These are phyloP conservation scores for Canariomyces notabilis DNA, from an alignment of 2,329 filamentous ascomycete species.

Conservation along the genomic window DNA sequence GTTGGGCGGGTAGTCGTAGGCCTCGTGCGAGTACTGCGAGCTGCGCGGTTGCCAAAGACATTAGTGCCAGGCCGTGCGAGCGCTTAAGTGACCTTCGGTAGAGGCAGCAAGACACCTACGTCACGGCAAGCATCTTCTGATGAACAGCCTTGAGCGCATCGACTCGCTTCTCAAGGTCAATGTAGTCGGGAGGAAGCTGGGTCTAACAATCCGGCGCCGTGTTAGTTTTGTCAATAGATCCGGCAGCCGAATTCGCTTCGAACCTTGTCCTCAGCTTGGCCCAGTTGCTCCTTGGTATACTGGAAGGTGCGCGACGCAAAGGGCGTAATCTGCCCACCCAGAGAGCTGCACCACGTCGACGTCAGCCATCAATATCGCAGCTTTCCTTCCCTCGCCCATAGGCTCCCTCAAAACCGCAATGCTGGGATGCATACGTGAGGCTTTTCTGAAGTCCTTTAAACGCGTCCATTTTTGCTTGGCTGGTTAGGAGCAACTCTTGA, in stretches of 20 bases:
- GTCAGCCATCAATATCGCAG: constrained; percentile 18
- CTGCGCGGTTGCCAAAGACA: constrained; percentile 46
- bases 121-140: constrained; percentile 94
- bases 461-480: constrained; percentile 48
- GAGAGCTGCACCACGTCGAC: constrained; percentile 38
- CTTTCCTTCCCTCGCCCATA: constrained; percentile 10
- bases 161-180: constrained; percentile 96
- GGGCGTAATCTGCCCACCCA: constrained; percentile 80
- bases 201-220: constrained; percentile 53
- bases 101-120: constrained; percentile 57
- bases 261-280: constrained; percentile 90
- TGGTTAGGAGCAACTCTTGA: no score
- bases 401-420: background rate
- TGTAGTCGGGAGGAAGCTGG: constrained; percentile 93
- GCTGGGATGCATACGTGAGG: constrained; percentile 42
- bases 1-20: constrained; percentile 92
- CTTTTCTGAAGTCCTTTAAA: constrained; percentile 56
- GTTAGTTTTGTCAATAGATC: constrained; percentile 10
- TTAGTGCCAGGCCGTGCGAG: constrained; percentile 19
- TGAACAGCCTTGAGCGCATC: constrained; percentile 96
- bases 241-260: constrained; percentile 4
- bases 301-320: constrained; percentile 93
- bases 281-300: constrained; percentile 96
- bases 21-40: constrained; percentile 86
- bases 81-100: background rate